Conservation (phyloP, 2,329 filamentous ascomycete genomes). For the Podosphaera fusca region DNA sequence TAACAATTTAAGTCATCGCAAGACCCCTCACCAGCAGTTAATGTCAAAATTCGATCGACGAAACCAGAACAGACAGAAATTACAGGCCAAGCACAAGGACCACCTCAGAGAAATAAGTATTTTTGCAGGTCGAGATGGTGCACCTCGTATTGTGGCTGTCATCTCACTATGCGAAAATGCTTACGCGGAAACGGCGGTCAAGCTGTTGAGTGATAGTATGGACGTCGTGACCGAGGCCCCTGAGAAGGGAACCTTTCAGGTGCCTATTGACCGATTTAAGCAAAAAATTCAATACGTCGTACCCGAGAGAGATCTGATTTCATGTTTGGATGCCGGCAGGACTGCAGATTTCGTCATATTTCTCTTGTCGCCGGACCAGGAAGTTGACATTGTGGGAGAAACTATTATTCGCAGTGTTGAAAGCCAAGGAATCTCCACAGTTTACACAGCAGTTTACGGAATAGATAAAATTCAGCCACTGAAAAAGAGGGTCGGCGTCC, state of each 20-base stretch:
- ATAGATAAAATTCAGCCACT: slow-evolving; percentile 55
- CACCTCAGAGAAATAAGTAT: slow-evolving; percentile 57
- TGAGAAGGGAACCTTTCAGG: slow-evolving; percentile 33
- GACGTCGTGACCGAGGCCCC: slow-evolving; percentile 48
- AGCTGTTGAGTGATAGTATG: slow-evolving; percentile 51
- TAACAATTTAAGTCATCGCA: slow-evolving; percentile 48
- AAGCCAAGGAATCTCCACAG: slow-evolving; percentile 80
- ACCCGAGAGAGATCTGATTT: slow-evolving; percentile 46
- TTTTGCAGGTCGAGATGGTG: slow-evolving; percentile 69
- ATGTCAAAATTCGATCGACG: slow-evolving; percentile 93
- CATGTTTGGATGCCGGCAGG: slow-evolving; percentile 64
- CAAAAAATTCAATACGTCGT: slow-evolving; percentile 78
- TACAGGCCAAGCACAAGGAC: slow-evolving; percentile 61
- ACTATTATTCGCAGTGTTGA: slow-evolving; percentile 68
- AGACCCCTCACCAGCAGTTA: slow-evolving; percentile 83
- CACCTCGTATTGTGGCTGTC: slow-evolving; percentile 69
- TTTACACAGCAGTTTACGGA: slow-evolving; percentile 66
- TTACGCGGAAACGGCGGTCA: slow-evolving; percentile 42
- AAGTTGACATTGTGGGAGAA: slow-evolving; percentile 70
- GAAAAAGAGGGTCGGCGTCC: slow-evolving; percentile 54
- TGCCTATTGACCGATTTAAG: slow-evolving; percentile 75
- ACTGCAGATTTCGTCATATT: slow-evolving; percentile 82
- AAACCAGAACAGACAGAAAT: slow-evolving; percentile 84
- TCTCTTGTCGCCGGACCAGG: slow-evolving; percentile 56
- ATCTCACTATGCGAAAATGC: slow-evolving; percentile 60